Conservation (phyloP, 106 monocot genomes). For the Alisma plantagoaquatica region DNA sequence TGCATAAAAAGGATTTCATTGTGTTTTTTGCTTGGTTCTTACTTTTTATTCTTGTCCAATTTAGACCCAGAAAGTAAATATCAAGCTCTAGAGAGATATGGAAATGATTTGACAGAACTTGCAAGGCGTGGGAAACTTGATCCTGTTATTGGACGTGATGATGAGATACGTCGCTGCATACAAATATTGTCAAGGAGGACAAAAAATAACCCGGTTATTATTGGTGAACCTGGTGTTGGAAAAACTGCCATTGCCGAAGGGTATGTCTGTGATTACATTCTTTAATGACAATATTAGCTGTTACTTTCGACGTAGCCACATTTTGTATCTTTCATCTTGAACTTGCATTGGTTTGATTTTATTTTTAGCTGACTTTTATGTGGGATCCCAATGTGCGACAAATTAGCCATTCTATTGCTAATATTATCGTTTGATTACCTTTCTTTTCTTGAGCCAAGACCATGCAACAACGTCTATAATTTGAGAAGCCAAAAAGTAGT, state of each 20-base stretch:
- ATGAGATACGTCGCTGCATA: constrained; percentile 87
- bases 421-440: too few relatives aligned
- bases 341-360: too few relatives aligned
- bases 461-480: too few relatives aligned
- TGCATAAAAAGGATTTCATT: too few relatives aligned
- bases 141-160: constrained; percentile 96
- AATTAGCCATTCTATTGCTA: too few relatives aligned
- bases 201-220: constrained; percentile 90
- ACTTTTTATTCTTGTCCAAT: not conserved
- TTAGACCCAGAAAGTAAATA: constrained; percentile 96
- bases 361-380: too few relatives aligned
- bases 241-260: constrained; percentile 95
- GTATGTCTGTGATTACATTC: constrained; percentile 16
- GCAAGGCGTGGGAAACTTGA: constrained; percentile 85
- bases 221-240: constrained; percentile 93
- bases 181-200: constrained; percentile 79
- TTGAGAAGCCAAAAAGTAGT: too few relatives aligned
- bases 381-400: too few relatives aligned
- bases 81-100: constrained; percentile 77
- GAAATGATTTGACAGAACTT: constrained; percentile 83
- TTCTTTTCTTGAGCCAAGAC: too few relatives aligned
- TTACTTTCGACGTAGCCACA: too few relatives aligned
- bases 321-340: too few relatives aligned
- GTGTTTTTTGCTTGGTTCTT: too few relatives aligned
- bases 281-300: not conserved